Base-by-base conservation (phyloP, 768 basidiomycete genomes). In the Chalciporus pseudorubinellus region DNA sequence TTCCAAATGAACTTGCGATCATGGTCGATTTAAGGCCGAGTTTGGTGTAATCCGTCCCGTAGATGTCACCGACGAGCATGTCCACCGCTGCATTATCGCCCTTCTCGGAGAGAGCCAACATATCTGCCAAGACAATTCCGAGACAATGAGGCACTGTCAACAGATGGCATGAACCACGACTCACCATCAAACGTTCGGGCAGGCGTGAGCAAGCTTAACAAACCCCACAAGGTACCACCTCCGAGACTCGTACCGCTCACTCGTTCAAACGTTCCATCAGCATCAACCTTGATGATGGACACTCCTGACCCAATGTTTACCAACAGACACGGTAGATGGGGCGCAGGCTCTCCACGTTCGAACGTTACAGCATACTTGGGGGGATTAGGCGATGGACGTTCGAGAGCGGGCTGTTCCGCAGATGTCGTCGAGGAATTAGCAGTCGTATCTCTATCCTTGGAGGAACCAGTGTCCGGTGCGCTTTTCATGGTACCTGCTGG, bases 41-140 rank as follows among this genome's bases (percentile, higher is more conserved):
- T 55, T 89, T 87, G 69, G 82, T 85, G 73, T 98, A 98, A 73
- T 98, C 97, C 59, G 92, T 88, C n/a, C 97, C 92, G 68, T 97
- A 99, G 60, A 99, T 99, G 72, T 99, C 97, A 31, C 97, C 95
- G 40, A 99, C 95, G 43, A 98, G 85, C 95, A 98, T 98, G 70
- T 99, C 97, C 13, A 98, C 95, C 6, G 79, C 78, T 39, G 89
- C 82, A 66, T 99, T 98, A 72, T 97, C 92, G 34, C 97, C 97
- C 64, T 81, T 69, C 71, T 99, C 97, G 0, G 97, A 97, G 19
- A 99, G 77, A 8, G 84, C 82, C 58, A 99, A 76, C 95, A 99
- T 99, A 70, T 98, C 97, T 99, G 73, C 52, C 36, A 56, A 50
- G 52, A 44, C 22, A 62, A 50, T 99, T 72, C 52, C 34, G 55